Evolutionary conservation across 805 yeast genomes (phyloP).

Genomic region (Saturnispora galanensis): DNA sequence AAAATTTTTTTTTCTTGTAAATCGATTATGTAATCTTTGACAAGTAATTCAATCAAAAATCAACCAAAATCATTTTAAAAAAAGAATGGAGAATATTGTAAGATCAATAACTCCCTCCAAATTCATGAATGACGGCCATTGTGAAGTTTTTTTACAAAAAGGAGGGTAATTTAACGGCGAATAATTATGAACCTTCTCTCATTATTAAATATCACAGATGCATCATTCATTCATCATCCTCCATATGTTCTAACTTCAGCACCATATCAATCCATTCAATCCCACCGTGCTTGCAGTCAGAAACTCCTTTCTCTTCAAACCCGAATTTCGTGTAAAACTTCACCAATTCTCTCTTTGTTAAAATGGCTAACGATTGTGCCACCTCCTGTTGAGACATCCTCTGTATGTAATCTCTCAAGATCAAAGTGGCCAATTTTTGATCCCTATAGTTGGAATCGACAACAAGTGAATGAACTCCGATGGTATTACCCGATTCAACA

Average conservation of each 20-base stretch:
- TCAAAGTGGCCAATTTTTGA: constrained; percentile 69
- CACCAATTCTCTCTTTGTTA: constrained; percentile 59
- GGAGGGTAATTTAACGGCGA: too few relatives aligned
- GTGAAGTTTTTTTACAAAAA: too few relatives aligned
- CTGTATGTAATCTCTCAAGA: constrained; percentile 84
- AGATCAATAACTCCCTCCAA: too few relatives aligned
- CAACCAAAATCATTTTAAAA: neutral
- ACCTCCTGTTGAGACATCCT: constrained; percentile 79
- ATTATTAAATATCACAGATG: neutral
- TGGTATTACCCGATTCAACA: constrained; percentile 57
- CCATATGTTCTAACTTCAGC: constrained; percentile 32
- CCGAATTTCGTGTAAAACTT: constrained; percentile 80
- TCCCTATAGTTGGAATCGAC: constrained; percentile 73
- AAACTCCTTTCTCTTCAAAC: constrained; percentile 59
- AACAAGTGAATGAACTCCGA: constrained; percentile 78
- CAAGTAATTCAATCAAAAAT: too few relatives aligned
- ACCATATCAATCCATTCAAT: constrained; percentile 52
- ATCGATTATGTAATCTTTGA: too few relatives aligned
- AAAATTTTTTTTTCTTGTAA: too few relatives aligned
- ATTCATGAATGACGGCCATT: too few relatives aligned
- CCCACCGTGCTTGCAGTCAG: constrained; percentile 49
- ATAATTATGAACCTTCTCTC: too few relatives aligned
- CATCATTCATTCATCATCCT: constrained; percentile 30
- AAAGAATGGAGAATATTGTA: neutral
- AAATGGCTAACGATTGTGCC: constrained; percentile 65